These are phyloP conservation scores for Truncatella angustata DNA, from an alignment of 2,329 filamentous ascomycete species.

Conservation along the genomic window DNA sequence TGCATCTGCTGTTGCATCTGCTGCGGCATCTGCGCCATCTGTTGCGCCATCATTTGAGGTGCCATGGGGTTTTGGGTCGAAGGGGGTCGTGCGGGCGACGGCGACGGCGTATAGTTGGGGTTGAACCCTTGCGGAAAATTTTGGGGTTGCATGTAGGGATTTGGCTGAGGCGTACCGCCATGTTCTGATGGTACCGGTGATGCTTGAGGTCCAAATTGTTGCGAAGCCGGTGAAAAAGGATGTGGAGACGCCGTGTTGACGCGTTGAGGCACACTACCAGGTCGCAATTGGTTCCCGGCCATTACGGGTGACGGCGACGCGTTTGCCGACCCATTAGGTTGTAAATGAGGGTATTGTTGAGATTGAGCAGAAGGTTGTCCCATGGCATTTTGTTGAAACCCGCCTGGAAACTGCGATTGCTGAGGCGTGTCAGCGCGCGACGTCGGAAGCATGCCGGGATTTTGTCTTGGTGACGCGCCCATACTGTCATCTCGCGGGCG, in stretches of 20 bases:
- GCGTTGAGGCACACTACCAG: slow-evolving; percentile 70
- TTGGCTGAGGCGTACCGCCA: slow-evolving; percentile 70
- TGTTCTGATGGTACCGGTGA: slow-evolving; percentile 78
- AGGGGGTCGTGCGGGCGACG: slow-evolving; percentile 54
- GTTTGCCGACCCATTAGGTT: slow-evolving; percentile 75
- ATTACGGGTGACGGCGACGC: slow-evolving; percentile 93
- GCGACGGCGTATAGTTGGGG: slow-evolving; percentile 56
- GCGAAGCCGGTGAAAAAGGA: slow-evolving; percentile 76
- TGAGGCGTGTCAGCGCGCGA: slow-evolving; percentile 93
- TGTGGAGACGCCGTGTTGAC: slow-evolving; percentile 92
- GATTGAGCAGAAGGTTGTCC: slow-evolving; percentile 62
- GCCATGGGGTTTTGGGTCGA: slow-evolving; percentile 52
- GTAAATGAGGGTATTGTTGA: slow-evolving; percentile 77
- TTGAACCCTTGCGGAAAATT: slow-evolving; percentile 58
- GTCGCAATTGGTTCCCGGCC: slow-evolving; percentile 69
- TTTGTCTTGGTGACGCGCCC: slow-evolving; percentile 76
- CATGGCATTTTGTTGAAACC: slow-evolving; percentile 66
- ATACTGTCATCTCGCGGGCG: slow-evolving; percentile 81
- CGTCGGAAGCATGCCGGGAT: slow-evolving; percentile 69
- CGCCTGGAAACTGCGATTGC: slow-evolving; percentile 64
- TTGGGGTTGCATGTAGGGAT: slow-evolving; percentile 61
- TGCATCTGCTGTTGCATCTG: slow-evolving; percentile 33
- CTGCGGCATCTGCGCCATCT: slow-evolving; percentile 39
- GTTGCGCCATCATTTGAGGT: slow-evolving; percentile 54
- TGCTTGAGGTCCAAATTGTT: slow-evolving; percentile 69